Evolutionary conservation across 768 basidiomycete genomes (phyloP).

Genomic region (Artomyces pyxidatus): DNA sequence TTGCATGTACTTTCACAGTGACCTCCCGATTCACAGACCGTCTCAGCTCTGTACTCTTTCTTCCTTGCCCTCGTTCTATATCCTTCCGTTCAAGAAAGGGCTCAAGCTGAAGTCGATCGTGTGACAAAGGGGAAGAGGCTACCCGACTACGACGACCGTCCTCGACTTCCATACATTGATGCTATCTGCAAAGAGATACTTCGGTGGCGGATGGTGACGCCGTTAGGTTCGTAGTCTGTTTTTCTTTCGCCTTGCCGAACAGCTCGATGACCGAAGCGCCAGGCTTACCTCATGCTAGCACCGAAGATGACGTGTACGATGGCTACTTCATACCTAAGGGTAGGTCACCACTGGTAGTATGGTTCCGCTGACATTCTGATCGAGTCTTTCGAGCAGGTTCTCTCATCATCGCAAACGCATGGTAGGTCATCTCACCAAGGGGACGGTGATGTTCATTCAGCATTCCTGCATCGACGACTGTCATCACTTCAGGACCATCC

Average conservation of each 20-base stretch:
- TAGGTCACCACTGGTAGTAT: constrained; percentile 6
- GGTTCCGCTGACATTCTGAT: background rate
- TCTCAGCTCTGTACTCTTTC: constrained; percentile 51
- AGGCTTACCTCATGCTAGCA: constrained; percentile 60
- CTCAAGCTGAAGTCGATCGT: constrained; percentile 57
- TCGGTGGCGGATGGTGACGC: constrained; percentile 54
- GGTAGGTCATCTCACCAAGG: constrained; percentile 28
- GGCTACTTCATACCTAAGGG: constrained; percentile 56
- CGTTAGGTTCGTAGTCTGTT: constrained; percentile 36
- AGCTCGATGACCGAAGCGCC: background rate
- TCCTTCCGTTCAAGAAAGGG: constrained; percentile 43
- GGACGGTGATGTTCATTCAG: background rate
- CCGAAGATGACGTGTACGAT: constrained; percentile 57
- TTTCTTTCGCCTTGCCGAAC: background rate
- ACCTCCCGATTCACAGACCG: constrained; percentile 30
- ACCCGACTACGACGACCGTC: constrained; percentile 51
- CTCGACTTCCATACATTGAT: constrained; percentile 49
- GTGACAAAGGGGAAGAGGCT: constrained; percentile 44
- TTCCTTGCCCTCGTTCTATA: constrained; percentile 59
- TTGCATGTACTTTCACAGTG: background rate
- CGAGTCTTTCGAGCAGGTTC: constrained; percentile 17
- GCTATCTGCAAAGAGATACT: constrained; percentile 48
- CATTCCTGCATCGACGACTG: too few relatives aligned
- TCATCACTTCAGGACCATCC: constrained; percentile 36
- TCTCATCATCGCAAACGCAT: constrained; percentile 56